phyloP scores from a whole-genome alignment of 768 basidiomycete species.

The Trichaptum fuscoviolaceum region DNA sequence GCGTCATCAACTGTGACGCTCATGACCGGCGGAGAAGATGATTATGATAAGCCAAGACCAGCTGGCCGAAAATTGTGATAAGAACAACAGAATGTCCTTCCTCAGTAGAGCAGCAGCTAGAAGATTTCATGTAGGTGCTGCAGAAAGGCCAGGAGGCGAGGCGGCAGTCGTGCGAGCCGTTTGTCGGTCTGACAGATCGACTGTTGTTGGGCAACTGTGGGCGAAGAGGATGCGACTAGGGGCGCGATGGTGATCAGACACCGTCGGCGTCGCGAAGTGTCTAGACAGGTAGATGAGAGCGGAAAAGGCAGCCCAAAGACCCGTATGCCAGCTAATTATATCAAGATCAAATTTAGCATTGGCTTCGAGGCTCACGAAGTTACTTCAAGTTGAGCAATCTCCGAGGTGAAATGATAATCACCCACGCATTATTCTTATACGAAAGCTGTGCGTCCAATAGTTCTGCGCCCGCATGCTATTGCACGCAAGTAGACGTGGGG shows the following conservation, averaged over 20 bases:
- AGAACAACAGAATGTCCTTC: neutral
- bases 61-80: neutral
- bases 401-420: neutral
- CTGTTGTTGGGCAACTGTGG: neutral
- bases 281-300: no score
- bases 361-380: neutral
- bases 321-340: neutral
- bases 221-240: neutral
- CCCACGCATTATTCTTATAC: no score
- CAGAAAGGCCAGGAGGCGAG: neutral
- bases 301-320: neutral
- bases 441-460: neutral
- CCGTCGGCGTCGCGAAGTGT: no score
- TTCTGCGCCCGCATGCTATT: neutral
- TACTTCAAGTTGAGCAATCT: neutral
- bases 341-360: neutral
- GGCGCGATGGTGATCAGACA: neutral
- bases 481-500: neutral
- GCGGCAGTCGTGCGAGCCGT: neutral
- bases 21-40: neutral
- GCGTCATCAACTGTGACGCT: neutral
- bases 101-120: neutral
- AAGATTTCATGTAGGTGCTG: neutral
- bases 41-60: neutral
- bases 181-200: neutral